Evolutionary conservation across 2,329 filamentous ascomycete genomes (phyloP).

Genomic region (Pezicula rhizophila): DNA sequence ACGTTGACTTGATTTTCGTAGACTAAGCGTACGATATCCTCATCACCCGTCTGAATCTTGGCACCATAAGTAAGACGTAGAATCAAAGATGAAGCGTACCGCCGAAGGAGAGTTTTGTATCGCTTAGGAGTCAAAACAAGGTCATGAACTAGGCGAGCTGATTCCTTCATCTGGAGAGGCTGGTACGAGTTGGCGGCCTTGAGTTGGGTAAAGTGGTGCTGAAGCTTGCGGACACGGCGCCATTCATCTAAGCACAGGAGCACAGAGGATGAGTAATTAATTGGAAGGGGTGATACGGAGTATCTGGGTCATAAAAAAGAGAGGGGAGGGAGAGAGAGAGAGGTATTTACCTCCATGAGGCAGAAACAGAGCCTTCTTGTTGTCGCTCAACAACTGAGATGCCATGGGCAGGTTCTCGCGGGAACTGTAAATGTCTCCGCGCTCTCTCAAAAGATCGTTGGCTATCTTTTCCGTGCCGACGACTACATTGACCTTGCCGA

Average conservation of each 20-base stretch:
- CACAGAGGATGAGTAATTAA: no score
- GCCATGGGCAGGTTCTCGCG: slow-evolving; percentile 31
- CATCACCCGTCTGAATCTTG: slow-evolving; percentile 28
- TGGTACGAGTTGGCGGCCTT: slow-evolving; percentile 1
- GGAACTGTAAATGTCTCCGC: slow-evolving; percentile 32
- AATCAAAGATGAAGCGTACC: slow-evolving; percentile 35
- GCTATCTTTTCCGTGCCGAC: slow-evolving; percentile 34
- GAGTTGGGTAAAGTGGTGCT: slow-evolving; percentile 12
- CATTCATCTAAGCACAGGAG: slow-evolving; percentile 18
- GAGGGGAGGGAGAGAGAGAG: not conserved
- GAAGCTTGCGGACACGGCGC: slow-evolving; percentile 27
- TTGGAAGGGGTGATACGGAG: slow-evolving; percentile 6
- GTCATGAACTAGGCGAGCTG: slow-evolving; percentile 24
- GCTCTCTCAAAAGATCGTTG: slow-evolving; percentile 35
- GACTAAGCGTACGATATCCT: slow-evolving; percentile 25
- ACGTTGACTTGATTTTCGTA: slow-evolving; percentile 29
- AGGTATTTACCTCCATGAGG: slow-evolving; percentile 19
- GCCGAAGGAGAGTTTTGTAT: slow-evolving; percentile 33
- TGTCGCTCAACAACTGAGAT: slow-evolving; percentile 26
- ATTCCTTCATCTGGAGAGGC: slow-evolving; percentile 22
- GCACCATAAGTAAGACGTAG: slow-evolving; percentile 34
- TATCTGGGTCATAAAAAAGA: not conserved
- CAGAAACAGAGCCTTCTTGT: slow-evolving; percentile 25
- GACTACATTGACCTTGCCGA: slow-evolving; percentile 31
- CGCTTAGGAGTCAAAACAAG: slow-evolving; percentile 27